phyloP scores from a whole-genome alignment of 2,329 filamentous ascomycete genomes.

The Neonectria coccinea region DNA sequence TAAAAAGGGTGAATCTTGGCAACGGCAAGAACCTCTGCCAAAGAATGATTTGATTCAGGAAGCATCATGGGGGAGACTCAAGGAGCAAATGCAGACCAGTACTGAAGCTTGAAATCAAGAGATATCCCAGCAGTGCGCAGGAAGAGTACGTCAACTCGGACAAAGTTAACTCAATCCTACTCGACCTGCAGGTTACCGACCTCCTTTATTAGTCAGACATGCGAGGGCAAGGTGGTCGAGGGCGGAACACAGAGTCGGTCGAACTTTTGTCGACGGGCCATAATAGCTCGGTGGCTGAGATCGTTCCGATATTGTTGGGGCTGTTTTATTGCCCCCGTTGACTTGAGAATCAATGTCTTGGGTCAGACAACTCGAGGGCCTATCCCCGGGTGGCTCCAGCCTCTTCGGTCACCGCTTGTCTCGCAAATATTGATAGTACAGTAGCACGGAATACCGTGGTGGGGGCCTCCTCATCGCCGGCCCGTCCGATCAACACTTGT shows the following conservation, averaged over 20 bases:
- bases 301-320: background rate
- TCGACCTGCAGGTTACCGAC: background rate
- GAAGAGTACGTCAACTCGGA: background rate
- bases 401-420: background rate
- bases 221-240: background rate
- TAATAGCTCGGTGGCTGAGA: background rate
- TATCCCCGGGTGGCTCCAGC: too few species aligned
- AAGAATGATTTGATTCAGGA: conserved; percentile 33
- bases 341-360: background rate
- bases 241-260: too few species aligned
- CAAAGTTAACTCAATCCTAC: background rate
- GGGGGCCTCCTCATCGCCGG: background rate
- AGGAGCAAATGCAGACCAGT: too few species aligned
- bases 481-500: too few species aligned
- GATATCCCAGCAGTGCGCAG: background rate
- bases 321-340: background rate
- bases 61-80: background rate
- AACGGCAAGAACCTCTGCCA: conserved; percentile 50
- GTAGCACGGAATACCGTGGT: background rate
- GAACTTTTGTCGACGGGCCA: background rate
- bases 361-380: too few species aligned
- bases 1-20: conserved; percentile 54
- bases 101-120: background rate
- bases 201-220: background rate
- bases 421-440: background rate